Base-by-base conservation (phyloP, 2,329 filamentous ascomycete species). In the Rasamsonia emersonii region DNA sequence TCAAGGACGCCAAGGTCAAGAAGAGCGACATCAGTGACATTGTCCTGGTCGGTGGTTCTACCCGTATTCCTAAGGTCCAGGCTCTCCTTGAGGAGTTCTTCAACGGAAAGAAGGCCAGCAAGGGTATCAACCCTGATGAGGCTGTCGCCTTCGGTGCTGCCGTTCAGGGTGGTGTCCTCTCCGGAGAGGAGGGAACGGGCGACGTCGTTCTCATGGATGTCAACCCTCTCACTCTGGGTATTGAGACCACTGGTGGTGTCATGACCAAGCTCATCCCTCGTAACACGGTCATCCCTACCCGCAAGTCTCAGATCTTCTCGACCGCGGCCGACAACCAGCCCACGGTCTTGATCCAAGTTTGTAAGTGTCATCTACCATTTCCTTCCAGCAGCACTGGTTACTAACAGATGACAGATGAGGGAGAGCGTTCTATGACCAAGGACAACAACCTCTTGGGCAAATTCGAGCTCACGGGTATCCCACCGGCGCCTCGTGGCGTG, bases 101-200 rank as follows among this genome's bases (percentile, higher is more conserved):
- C 62, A 71, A 59, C 51, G 82, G 88, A 64, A 96, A 96, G 84
- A 88, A 91, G 75, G 86, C 88, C 51, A 88, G 82, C 76, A 96
- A 96, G 85, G 86, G 86, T 68, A 94, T 98, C 64, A 96, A 96
- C 78, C 91, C 91, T 51, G 91, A 98, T 58, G 91, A 96, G 74
- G 91, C 91, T 69, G 91, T 96, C 50, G 91, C 91, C 58, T 96
- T 88, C 62, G 91, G 91, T 69, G 91, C 91, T 44, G 89, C 91
- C 49, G 86, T 96, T 50, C 91, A 98, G 70, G 91, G 82, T 69
- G 89, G 88, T 81, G 79, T 96, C 56, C 74, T 98, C 42, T 82
- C 86, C 49, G 86, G 86, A 47, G 86, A 95, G 68, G 76, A 82
- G 56, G 82, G 79, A 55, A 83, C 84, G 42, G 71, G 67, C n/a